These are phyloP conservation scores for Suhomyces yuchorum DNA, from an alignment of 1,139 yeast species.

Conservation along the genomic window DNA sequence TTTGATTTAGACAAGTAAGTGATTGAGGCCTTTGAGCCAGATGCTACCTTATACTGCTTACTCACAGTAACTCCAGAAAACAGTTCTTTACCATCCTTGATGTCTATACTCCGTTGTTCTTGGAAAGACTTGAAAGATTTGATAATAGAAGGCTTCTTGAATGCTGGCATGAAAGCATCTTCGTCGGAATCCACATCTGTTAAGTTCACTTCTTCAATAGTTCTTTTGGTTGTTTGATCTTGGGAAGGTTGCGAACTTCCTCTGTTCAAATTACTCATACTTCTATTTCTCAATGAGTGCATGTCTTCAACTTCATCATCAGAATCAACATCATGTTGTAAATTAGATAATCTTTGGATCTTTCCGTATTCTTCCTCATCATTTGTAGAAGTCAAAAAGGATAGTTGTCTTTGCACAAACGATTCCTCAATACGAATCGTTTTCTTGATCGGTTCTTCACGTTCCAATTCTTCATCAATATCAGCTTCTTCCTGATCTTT, in stretches of 20 bases:
- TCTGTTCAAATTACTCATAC: constrained; percentile 39
- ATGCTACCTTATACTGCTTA: constrained; percentile 56
- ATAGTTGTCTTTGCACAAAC: constrained; percentile 63
- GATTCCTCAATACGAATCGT: constrained; percentile 47
- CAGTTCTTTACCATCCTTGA: constrained; percentile 40
- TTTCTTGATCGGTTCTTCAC: constrained; percentile 23
- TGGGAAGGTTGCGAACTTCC: constrained; percentile 24
- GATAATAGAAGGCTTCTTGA: constrained; percentile 52
- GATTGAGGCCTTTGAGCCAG: constrained; percentile 61
- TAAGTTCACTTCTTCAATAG: constrained; percentile 7
- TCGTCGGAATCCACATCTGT: constrained; percentile 31
- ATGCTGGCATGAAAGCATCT: constrained; percentile 39
- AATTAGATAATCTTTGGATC: constrained; percentile 34
- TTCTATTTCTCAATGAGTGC: constrained; percentile 47
- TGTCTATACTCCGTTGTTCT: constrained; percentile 36
- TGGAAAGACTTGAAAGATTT: constrained; percentile 47
- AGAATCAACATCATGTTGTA: constrained; percentile 41
- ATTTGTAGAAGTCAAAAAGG: constrained; percentile 53
- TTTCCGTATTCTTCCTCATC: constrained; percentile 38
- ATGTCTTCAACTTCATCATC: constrained; percentile 49
- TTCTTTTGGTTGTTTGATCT: constrained; percentile 14
- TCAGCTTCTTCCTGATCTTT: constrained; percentile 15
- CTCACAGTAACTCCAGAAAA: constrained; percentile 60
- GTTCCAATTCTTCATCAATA: constrained; percentile 22
- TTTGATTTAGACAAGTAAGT: constrained; percentile 51